Conservation (phyloP, 2,329 filamentous ascomycete genomes). For the Kalmusia sp. region DNA sequence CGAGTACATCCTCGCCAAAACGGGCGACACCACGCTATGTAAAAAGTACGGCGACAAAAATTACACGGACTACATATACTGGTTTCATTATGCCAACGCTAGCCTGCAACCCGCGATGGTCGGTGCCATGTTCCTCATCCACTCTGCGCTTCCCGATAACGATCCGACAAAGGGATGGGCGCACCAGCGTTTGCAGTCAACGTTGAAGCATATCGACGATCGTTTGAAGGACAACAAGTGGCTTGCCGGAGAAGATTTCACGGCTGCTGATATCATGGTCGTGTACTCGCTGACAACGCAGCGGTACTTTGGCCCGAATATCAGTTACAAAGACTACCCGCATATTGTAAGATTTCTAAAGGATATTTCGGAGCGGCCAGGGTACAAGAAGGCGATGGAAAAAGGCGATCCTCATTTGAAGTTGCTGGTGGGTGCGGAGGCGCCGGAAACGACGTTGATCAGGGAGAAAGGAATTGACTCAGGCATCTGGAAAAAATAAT, state of each 20-base stretch:
- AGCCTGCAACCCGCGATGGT: slow-evolving; percentile 46
- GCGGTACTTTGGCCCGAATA: slow-evolving; percentile 54
- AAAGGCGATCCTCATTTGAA: slow-evolving; percentile 57
- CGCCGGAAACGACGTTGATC: slow-evolving; percentile 22
- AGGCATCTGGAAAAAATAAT: slow-evolving; percentile 24
- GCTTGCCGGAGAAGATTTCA: slow-evolving; percentile 67
- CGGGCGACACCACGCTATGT: slow-evolving; percentile 14
- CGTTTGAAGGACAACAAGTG: slow-evolving; percentile 57
- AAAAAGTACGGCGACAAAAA: slow-evolving; percentile 49
- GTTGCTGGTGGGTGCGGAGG: slow-evolving; percentile 20
- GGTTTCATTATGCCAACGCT: slow-evolving; percentile 62
- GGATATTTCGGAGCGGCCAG: slow-evolving; percentile 22
- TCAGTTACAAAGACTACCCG: slow-evolving; percentile 21
- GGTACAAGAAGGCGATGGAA: slow-evolving; percentile 57
- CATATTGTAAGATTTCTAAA: slow-evolving; percentile 27
- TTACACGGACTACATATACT: slow-evolving; percentile 68
- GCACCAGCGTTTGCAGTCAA: slow-evolving; percentile 37
- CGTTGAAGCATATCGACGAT: slow-evolving; percentile 55
- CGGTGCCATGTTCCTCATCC: slow-evolving; percentile 32
- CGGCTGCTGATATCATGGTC: slow-evolving; percentile 68
- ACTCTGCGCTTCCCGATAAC: slow-evolving; percentile 29
- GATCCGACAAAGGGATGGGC: slow-evolving; percentile 22
- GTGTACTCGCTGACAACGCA: slow-evolving; percentile 67
- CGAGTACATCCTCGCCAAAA: slow-evolving; percentile 67
- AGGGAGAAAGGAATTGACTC: slow-evolving; percentile 20